A percentile compares a stretch with the other conserved stretches of the same genome.
Conservation (phyloP, 768 basidiomycete genomes). For the Galerina sulciceps region DNA sequence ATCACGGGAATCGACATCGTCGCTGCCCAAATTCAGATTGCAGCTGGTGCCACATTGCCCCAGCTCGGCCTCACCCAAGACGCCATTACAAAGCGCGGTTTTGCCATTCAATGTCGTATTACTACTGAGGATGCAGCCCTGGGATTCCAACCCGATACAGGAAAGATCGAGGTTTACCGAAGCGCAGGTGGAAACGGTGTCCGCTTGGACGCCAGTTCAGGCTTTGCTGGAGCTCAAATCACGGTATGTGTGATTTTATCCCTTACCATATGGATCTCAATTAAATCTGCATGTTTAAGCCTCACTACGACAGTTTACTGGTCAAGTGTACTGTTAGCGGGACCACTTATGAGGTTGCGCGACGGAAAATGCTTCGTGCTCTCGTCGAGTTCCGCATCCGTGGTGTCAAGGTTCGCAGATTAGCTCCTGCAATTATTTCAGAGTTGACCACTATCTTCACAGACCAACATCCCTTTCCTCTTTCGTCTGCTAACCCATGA, state of each 20-base stretch:
- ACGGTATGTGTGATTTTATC: slow-evolving; percentile 60
- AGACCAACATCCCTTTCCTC: slow-evolving; percentile 99
- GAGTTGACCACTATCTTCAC: neutral
- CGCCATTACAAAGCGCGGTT: slow-evolving; percentile 93
- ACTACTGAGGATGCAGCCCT: slow-evolving; percentile 96
- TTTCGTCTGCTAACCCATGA: slow-evolving; percentile 98
- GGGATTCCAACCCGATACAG: slow-evolving; percentile 96
- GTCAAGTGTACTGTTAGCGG: slow-evolving; percentile 97
- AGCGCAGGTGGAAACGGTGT: slow-evolving; percentile 99
- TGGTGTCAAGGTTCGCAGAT: slow-evolving; percentile 82
- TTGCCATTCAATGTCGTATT: slow-evolving; percentile 97
- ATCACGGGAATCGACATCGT: slow-evolving; percentile 99
- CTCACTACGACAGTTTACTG: slow-evolving; percentile 96
- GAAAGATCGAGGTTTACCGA: slow-evolving; percentile 99
- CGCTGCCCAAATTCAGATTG: slow-evolving; percentile 99
- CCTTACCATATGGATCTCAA: neutral
- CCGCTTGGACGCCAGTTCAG: slow-evolving; percentile 93
- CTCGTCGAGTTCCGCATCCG: slow-evolving; percentile 99
- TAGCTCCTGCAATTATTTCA: neutral
- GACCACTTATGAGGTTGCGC: slow-evolving; percentile 97
- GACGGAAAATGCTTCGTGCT: slow-evolving; percentile 98
- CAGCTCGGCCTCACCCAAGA: slow-evolving; percentile 97
- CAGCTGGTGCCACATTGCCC: slow-evolving; percentile 94
- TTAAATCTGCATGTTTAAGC: slow-evolving; percentile 48
- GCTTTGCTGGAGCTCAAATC: slow-evolving; percentile 98